Evolutionary conservation across 1,284 basidiomycete genomes (phyloP).

Genomic region (Microbotryum scabiosae): DNA sequence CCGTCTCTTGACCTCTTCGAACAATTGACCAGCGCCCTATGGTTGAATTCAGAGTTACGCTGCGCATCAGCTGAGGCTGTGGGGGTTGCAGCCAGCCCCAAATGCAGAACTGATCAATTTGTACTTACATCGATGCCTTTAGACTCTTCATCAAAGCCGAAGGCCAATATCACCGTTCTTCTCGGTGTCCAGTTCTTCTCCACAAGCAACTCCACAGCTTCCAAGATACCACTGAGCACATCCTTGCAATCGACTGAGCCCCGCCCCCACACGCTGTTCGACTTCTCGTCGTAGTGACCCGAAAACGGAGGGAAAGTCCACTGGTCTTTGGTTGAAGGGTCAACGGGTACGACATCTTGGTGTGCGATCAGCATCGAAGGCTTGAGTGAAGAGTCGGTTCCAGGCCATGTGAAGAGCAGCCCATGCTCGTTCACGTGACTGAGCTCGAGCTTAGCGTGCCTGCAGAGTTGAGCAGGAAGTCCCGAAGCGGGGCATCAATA

Average conservation of each 20-base stretch:
- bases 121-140: slow-evolving; percentile 44
- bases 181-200: slow-evolving; percentile 38
- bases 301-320: slow-evolving; percentile 48
- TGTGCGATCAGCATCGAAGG: slow-evolving; percentile 44
- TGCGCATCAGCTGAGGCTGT: too few species aligned
- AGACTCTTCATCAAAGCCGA: slow-evolving; percentile 63
- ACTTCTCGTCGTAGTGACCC: slow-evolving; percentile 43
- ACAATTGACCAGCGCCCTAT: slow-evolving; percentile 49
- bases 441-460: slow-evolving; percentile 36
- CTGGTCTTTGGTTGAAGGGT: slow-evolving; percentile 42
- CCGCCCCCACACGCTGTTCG: slow-evolving; percentile 47
- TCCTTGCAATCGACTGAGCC: slow-evolving; percentile 45
- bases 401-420: slow-evolving; percentile 44
- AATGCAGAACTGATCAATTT: too few species aligned
- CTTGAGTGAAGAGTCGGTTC: slow-evolving; percentile 37
- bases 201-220: slow-evolving; percentile 46
- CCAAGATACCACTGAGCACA: slow-evolving; percentile 42
- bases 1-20: slow-evolving; percentile 46
- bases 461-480: slow-evolving; percentile 27
- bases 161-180: slow-evolving; percentile 52
- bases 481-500: too few species aligned
- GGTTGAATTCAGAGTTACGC: too few species aligned
- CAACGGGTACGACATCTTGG: slow-evolving; percentile 43
- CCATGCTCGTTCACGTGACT: slow-evolving; percentile 43
- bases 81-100: too few species aligned